These are phyloP conservation scores for Schizosaccharomyces lindneri DNA, from an alignment of 805 yeast genomes.

Conservation along the genomic window DNA sequence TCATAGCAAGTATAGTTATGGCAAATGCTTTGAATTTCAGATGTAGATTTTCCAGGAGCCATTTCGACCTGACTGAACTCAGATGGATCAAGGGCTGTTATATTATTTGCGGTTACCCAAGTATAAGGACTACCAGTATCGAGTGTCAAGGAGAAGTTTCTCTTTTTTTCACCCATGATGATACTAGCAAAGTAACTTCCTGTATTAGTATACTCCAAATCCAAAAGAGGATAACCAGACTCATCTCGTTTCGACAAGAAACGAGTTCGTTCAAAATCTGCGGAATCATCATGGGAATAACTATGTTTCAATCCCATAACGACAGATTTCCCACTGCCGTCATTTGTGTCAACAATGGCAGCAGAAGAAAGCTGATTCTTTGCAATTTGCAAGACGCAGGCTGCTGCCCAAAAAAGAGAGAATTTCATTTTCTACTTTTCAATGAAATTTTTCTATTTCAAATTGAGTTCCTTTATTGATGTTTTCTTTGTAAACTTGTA, in stretches of 20 bases:
- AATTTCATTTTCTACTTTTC: too few relatives aligned
- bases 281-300: not conserved
- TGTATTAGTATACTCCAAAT: not conserved
- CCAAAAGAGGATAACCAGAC: not conserved
- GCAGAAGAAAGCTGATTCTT: not conserved
- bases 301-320: not conserved
- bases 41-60: not conserved
- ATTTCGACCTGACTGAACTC: not conserved
- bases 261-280: not conserved
- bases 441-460: too few relatives aligned
- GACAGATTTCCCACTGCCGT: not conserved
- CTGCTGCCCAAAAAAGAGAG: not conserved
- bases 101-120: not conserved
- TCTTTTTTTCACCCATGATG: not conserved
- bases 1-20: not conserved
- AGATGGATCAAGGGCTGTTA: not conserved
- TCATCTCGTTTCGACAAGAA: not conserved
- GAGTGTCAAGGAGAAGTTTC: not conserved
- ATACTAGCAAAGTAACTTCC: not conserved
- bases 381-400: not conserved
- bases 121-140: conserved; percentile 1
- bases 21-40: not conserved
- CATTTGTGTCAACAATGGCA: not conserved
- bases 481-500: too few relatives aligned
- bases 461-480: too few relatives aligned